Percentiles rank a stretch among this genome's conserved stretches.
phyloP scores from a whole-genome alignment of 2,329 filamentous ascomycete genomes.

The Monilinia fructigena region DNA sequence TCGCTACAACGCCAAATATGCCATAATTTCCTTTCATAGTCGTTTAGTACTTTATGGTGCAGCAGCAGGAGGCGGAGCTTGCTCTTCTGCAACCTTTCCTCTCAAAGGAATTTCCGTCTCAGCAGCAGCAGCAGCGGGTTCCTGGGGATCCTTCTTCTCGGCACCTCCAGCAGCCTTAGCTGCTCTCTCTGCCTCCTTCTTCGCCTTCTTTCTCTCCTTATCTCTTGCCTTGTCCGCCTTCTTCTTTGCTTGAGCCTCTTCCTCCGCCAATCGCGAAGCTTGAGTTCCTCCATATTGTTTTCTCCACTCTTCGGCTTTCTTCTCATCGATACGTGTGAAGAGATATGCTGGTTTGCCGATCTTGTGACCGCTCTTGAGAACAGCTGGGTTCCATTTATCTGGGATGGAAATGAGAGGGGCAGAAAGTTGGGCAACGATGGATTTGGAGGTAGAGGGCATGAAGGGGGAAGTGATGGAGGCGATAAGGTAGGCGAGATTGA shows the following conservation, averaged over 20 bases:
- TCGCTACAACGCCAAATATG: constrained; percentile 30
- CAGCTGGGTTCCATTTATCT: constrained; percentile 60
- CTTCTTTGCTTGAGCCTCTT: constrained; percentile 53
- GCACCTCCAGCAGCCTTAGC: constrained; percentile 31
- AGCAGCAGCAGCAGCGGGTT: constrained; percentile 33
- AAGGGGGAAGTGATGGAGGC: constrained; percentile 79
- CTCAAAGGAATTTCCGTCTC: constrained; percentile 34
- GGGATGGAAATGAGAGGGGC: constrained; percentile 58
- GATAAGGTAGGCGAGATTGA: constrained; percentile 81
- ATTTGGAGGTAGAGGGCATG: constrained; percentile 74
- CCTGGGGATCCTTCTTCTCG: constrained; percentile 36
- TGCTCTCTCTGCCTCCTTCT: constrained; percentile 43
- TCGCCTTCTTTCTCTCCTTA: constrained; percentile 48
- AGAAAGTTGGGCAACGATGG: constrained; percentile 76
- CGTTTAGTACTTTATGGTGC: constrained; percentile 30
- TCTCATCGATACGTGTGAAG: constrained; percentile 78
- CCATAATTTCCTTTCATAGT: constrained; percentile 16
- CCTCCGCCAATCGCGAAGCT: constrained; percentile 66
- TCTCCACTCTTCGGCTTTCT: constrained; percentile 82
- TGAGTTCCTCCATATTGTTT: constrained; percentile 69
- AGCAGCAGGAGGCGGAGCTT: constrained; percentile 39
- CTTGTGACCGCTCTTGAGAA: constrained; percentile 70
- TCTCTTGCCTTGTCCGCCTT: constrained; percentile 43
- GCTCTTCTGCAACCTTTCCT: constrained; percentile 38
- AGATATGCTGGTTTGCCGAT: constrained; percentile 77